phyloP scores from a whole-genome alignment of 768 basidiomycete species.

The Phallus indusiatus region DNA sequence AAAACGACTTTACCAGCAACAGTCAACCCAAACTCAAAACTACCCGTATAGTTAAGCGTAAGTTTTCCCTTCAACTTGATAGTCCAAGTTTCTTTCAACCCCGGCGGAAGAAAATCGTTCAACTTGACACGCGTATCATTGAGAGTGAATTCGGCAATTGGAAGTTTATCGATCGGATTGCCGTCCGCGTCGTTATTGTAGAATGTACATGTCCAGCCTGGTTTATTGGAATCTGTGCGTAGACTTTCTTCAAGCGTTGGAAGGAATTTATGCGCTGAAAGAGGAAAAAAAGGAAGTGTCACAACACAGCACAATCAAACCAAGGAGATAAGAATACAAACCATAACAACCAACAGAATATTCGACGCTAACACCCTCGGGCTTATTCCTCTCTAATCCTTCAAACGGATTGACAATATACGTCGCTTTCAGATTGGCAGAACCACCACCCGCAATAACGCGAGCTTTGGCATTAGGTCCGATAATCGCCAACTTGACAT shows the following conservation, averaged over 20 bases:
- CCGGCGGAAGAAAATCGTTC: conserved; percentile 54
- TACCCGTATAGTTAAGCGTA: conserved; percentile 25
- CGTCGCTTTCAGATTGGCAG: conserved; percentile 61
- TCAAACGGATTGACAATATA: conserved; percentile 74
- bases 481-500: conserved; percentile 45
- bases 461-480: conserved; percentile 60
- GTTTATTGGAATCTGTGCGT: conserved; percentile 38
- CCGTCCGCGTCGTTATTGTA: conserved; percentile 46
- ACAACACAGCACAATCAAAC: neutral
- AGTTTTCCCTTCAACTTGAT: conserved; percentile 48
- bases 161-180: conserved; percentile 29
- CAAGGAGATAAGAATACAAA: conserved; percentile 20
- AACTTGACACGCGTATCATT: conserved; percentile 56
- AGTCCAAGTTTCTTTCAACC: conserved; percentile 41
- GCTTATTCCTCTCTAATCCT: conserved; percentile 43
- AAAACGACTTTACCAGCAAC: conserved; percentile 18
- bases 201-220: conserved; percentile 58
- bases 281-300: neutral
- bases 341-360: conserved; percentile 61
- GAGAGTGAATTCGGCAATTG: conserved; percentile 36
- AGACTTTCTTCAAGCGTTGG: conserved; percentile 58
- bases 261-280: conserved; percentile 53
- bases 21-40: conserved; percentile 25
- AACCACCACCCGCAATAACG: conserved; percentile 69
- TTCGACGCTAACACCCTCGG: conserved; percentile 38